phyloP scores from a whole-genome alignment of 352 stramenopile species.

The Pythium grandisporangium region DNA sequence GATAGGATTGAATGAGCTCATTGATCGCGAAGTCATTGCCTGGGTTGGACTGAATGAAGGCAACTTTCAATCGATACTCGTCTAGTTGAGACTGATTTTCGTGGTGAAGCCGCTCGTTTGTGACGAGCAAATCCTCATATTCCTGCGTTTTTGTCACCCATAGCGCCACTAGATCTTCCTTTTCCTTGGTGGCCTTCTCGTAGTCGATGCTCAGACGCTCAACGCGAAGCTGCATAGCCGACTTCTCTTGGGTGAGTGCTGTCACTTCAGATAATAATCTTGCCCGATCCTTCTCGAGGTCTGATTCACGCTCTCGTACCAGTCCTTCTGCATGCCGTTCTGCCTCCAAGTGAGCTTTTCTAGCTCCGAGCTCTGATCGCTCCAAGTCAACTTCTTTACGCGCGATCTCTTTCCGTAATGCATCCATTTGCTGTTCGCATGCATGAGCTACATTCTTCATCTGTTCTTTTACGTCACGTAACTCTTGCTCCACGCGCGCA shows the following conservation, averaged over 20 bases:
- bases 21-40: constrained; percentile 7
- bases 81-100: constrained; percentile 39
- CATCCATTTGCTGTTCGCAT: constrained; percentile 20
- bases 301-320: constrained; percentile 6
- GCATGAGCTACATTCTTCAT: constrained; percentile 7
- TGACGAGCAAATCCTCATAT: constrained; percentile 33
- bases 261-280: constrained; percentile 5
- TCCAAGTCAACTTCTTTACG: constrained; percentile 39
- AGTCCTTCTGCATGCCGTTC: constrained; percentile 19
- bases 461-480: constrained; percentile 13
- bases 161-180: constrained; percentile 8
- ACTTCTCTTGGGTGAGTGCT: constrained; percentile 5
- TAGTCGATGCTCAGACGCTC: constrained; percentile 10
- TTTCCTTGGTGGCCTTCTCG: constrained; percentile 14
- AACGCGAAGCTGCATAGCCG: constrained; percentile 4
- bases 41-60: constrained; percentile 9
- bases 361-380: constrained; percentile 16
- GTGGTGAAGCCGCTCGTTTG: constrained; percentile 23
- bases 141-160: constrained; percentile 31
- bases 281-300: constrained; percentile 14
- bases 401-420: constrained; percentile 26
- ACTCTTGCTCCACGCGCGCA: background rate
- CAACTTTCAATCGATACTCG: constrained; percentile 29
- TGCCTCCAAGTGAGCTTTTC: constrained; percentile 22
- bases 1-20: constrained; percentile 31